Evolutionary conservation across 164 flowering plant genomes (phyloP).

Genomic region (Stephania cephalantha): DNA sequence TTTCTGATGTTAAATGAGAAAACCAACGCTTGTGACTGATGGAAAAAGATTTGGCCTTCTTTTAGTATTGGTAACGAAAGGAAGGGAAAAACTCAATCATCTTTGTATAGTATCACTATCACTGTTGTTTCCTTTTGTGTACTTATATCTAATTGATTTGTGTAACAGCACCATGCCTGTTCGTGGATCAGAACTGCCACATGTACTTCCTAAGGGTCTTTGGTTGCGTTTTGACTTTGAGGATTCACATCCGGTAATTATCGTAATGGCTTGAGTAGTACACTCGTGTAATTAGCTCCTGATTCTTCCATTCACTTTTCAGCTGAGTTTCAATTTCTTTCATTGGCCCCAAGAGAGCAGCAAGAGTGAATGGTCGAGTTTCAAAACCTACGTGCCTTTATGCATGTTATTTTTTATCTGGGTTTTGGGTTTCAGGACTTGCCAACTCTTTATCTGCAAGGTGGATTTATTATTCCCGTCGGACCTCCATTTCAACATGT

Average conservation of each 20-base stretch:
- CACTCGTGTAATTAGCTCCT: not conserved
- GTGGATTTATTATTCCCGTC: constrained; percentile 80
- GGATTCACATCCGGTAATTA: constrained; percentile 82
- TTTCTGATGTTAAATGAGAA: not conserved
- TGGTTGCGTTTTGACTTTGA: constrained; percentile 86
- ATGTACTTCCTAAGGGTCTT: constrained; percentile 58
- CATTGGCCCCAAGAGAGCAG: no score
- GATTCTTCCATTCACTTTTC: not conserved
- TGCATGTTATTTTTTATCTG: not conserved
- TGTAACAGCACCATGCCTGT: constrained; percentile 46
- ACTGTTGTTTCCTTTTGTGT: not conserved
- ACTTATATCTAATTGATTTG: constrained; percentile 6
- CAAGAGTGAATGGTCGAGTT: not conserved
- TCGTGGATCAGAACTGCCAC: constrained; percentile 37
- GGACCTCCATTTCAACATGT: constrained; percentile 69
- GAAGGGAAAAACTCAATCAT: no score
- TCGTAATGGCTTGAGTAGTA: constrained; percentile 1
- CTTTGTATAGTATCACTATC: not conserved
- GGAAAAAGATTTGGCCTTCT: not conserved
- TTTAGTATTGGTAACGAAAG: not conserved
- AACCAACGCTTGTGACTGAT: not conserved
- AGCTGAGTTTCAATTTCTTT: no score
- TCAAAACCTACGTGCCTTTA: not conserved
- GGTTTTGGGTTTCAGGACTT: constrained; percentile 52
- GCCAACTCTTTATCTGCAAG: constrained; percentile 70